A percentile compares a stretch with the other conserved stretches of the same genome.
These are phyloP conservation scores for Porogramme epimiltina DNA, from an alignment of 1,284 basidiomycete species.

Conservation along the genomic window DNA sequence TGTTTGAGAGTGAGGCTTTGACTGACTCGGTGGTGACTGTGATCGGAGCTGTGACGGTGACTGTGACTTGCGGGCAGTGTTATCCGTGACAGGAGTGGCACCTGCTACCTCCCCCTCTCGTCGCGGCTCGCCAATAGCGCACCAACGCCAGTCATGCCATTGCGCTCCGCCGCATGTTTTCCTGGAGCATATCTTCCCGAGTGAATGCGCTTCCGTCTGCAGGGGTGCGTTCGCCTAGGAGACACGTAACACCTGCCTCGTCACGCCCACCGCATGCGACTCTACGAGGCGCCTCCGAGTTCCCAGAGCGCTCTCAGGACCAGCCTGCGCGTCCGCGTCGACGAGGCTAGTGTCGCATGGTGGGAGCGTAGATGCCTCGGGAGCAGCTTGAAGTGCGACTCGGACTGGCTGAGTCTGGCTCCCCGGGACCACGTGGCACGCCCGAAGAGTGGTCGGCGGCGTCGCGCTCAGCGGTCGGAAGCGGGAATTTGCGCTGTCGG, in stretches of 20 bases:
- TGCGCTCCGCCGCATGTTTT: slow-evolving; percentile 34
- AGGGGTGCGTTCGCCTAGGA: too few species aligned
- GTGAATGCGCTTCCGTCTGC: too few species aligned
- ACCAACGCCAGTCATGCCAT: slow-evolving; percentile 5
- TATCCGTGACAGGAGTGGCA: too few species aligned
- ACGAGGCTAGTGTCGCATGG: slow-evolving; percentile 16
- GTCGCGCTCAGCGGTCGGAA: slow-evolving; percentile 21
- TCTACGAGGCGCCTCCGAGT: too few species aligned
- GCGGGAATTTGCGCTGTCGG: too few species aligned
- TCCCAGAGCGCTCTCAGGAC: slow-evolving; percentile 17
- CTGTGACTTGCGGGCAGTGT: too few species aligned
- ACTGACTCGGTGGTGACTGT: too few species aligned
- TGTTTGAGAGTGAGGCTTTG: too few species aligned
- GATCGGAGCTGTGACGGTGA: too few species aligned
- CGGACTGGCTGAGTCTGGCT: slow-evolving; percentile 23
- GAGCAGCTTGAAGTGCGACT: slow-evolving; percentile 33
- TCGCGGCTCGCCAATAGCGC: background rate
- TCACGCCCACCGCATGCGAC: too few species aligned
- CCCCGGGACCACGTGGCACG: slow-evolving; percentile 35
- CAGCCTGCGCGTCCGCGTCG: slow-evolving; percentile 8
- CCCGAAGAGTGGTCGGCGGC: slow-evolving; percentile 23
- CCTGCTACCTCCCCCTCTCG: background rate
- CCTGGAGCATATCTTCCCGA: too few species aligned
- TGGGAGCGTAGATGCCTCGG: slow-evolving; percentile 34
- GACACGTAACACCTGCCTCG: too few species aligned